Percentiles rank a stretch among this genome's conserved stretches.
These are phyloP conservation scores for Kazachstania sp. DNA, from an alignment of 1,139 yeast species.

Conservation along the genomic window DNA sequence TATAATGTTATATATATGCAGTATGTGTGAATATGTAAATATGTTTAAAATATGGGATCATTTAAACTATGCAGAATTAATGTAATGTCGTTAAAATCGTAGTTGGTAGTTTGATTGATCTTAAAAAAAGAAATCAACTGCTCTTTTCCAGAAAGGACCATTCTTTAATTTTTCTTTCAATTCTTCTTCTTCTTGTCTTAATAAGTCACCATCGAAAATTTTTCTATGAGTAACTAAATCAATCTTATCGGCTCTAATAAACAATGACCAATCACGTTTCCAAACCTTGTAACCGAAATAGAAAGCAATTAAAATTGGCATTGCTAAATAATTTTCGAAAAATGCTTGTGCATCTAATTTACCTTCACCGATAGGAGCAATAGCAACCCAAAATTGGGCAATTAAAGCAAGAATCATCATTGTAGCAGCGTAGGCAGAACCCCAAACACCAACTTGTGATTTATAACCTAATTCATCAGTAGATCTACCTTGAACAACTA, in stretches of 20 bases:
- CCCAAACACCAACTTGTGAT: conserved; percentile 48
- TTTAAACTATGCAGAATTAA: not conserved
- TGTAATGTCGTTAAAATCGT: conserved; percentile 24
- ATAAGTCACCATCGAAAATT: conserved; percentile 56
- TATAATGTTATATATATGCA: not conserved
- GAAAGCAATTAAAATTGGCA: conserved; percentile 51
- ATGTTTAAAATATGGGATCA: not conserved
- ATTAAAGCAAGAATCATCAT: conserved; percentile 44
- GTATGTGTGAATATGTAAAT: conserved; percentile 15
- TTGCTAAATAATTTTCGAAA: conserved; percentile 57
- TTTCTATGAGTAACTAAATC: conserved; percentile 69
- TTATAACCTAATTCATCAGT: conserved; percentile 46
- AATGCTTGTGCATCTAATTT: conserved; percentile 44
- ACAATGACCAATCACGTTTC: conserved; percentile 48
- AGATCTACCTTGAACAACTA: conserved; percentile 48
- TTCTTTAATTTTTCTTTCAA: conserved; percentile 47
- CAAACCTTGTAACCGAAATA: conserved; percentile 52
- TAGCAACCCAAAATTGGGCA: conserved; percentile 52
- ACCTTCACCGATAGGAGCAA: conserved; percentile 52
- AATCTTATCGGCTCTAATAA: conserved; percentile 45
- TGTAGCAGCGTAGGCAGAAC: conserved; percentile 43
- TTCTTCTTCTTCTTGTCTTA: conserved; percentile 62
- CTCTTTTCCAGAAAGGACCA: conserved; percentile 48
- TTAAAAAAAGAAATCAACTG: conserved; percentile 44
- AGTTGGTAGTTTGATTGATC: too few species aligned